Base-by-base conservation (phyloP, 2,329 filamentous ascomycete species). In the Ascosphaera pollenicola region DNA sequence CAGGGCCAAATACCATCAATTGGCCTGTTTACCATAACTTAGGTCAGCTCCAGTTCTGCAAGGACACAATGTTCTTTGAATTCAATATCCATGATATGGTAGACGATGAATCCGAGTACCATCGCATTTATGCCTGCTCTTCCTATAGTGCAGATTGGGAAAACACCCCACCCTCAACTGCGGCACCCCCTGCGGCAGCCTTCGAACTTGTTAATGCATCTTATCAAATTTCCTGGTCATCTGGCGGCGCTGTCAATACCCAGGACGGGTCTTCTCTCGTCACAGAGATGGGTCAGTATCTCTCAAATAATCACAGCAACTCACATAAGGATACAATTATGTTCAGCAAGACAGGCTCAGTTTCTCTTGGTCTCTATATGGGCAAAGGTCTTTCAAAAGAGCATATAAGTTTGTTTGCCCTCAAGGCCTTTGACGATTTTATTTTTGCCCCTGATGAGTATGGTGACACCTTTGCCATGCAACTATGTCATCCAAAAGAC, bases 61-160 rank as follows among this genome's bases (percentile, higher is more conserved):
- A 41, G 13, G 31, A 34, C 16, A 6, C 43, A 10, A 11, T 44
- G 18, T 38, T 44, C 11, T 44, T 43, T 24, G 41, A 42, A 30
- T 15, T 44, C 17, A 40, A 38, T 19, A 18, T 44, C 13, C 37
- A 44, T n/a, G 41, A 40, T 17, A 11, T 31, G 8, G 19, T 39
- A 17, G 24, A 31, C 21, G 37, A 35, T 30, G 26, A 24, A 3
- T 13, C 16, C 8, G 36, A 26, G 2, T 17, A 39, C n/a, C 34
- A 24, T 8, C 37, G 37, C n/a, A 41, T 44, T 26, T 41, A 37
- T 8, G 37, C 43, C 13, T 43, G 41, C 39, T 21, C 34, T 13
- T 8, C 8, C 6, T 6, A 7, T 6, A 21, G 13, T 8, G 37
- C 19, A 11, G 19, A 11, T 6, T 16, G 7, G 7, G 2, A 28